Evolutionary conservation across 2,329 filamentous ascomycete species (phyloP), one percentile per base, ranked within the genome.

Genomic region (Exophiala aquamarina): DNA sequence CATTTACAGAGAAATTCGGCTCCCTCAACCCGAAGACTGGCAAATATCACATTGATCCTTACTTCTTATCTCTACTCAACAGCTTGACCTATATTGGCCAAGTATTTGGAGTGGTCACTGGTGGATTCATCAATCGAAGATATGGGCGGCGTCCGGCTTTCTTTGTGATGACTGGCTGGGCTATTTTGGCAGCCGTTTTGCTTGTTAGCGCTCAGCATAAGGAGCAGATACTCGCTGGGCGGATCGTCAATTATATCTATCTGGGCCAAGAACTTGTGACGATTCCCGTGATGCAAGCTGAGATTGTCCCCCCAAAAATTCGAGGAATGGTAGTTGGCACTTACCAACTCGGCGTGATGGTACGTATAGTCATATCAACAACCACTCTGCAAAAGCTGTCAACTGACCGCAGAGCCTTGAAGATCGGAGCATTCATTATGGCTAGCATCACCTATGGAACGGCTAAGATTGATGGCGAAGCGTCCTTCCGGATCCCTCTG

Each of bases 201-300:
- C 31, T 51, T 5, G 38, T 51, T 8, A 51, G 44, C 11, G 42
- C 49, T 3, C 20, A 51, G 31, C 33, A 31, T n/a, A 47, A 45
- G 14, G 49, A 51, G 18, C 49, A 51, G 28, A 35, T 51, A 13
- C 18, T 51, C 18, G 40, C 37, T 26, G 49, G 36, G 8, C 44
- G 49, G 5, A 44, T 51, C 14, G 8, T 51, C 21, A 51, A 51
- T 35, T 51, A 51, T 20, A 35, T 51, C 44, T 51, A 51, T 17
- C 29, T 51, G 10, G 49, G 49, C 13, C 42, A 46, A n/a, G 49
- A 51, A 14, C 44, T 51, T 13, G 42, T 42, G 4, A 45, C 42
- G 7, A 40, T 51, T 4, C 49, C 49, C 3, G 42, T 51, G 9
- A 43, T 26, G 14, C 49, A 51, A 35, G 21, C 44, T 13, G 49